Conservation (phyloP, 768 basidiomycete species). For the Tephrocybe sp. region DNA sequence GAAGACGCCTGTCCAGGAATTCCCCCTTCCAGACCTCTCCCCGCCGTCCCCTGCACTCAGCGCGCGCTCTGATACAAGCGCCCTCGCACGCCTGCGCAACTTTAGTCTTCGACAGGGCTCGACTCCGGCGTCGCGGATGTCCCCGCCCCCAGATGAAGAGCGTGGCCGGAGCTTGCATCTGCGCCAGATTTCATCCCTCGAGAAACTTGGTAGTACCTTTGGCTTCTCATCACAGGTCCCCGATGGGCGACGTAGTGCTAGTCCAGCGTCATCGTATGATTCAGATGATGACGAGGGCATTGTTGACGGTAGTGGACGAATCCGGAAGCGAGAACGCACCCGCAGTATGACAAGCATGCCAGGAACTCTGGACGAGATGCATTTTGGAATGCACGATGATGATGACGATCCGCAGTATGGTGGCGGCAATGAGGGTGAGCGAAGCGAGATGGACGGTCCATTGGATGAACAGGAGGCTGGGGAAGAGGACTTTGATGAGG, state of each 20-base stretch:
- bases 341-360: slow-evolving; percentile 85
- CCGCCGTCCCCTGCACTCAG: slow-evolving; percentile 94
- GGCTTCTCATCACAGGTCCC: slow-evolving; percentile 43
- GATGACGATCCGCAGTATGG: slow-evolving; percentile 32
- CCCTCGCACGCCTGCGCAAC: slow-evolving; percentile 72
- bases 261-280: slow-evolving; percentile 57
- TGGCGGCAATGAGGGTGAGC: slow-evolving; percentile 32
- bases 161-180: slow-evolving; percentile 39
- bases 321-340: slow-evolving; percentile 41
- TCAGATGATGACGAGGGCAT: slow-evolving; percentile 40
- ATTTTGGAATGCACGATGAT: slow-evolving; percentile 51
- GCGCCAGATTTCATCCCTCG: slow-evolving; percentile 76
- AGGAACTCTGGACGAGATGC: slow-evolving; percentile 68
- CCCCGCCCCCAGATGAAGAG: slow-evolving; percentile 28
- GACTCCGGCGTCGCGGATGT: slow-evolving; percentile 22
- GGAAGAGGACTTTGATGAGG: slow-evolving; percentile 77
- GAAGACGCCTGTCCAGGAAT: slow-evolving; percentile 78
- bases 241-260: slow-evolving; percentile 42
- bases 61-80: slow-evolving; percentile 84
- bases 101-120: slow-evolving; percentile 57
- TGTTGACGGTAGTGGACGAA: slow-evolving; percentile 37
- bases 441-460: slow-evolving; percentile 31
- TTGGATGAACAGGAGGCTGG: slow-evolving; percentile 61
- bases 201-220: slow-evolving; percentile 61
- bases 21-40: slow-evolving; percentile 71